A percentile compares a stretch with the other conserved stretches of the same genome.
phyloP scores from a whole-genome alignment of 2,329 filamentous ascomycete genomes.

The Aspergillus neoniger region DNA sequence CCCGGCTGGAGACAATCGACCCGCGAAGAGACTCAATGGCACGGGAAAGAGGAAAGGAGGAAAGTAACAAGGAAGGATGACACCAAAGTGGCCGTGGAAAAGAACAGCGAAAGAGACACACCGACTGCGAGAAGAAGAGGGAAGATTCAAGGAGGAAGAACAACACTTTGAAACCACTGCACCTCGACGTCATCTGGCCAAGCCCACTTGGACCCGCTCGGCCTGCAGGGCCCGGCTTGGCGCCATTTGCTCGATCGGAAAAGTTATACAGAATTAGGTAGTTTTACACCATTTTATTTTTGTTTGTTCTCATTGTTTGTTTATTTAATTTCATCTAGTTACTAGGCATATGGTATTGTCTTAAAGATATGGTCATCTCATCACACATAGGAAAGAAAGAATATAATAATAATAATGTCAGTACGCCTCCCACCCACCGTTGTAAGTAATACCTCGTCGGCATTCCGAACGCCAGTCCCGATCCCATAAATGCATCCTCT shows the following conservation, averaged over 20 bases:
- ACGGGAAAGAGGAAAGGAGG: constrained; percentile 5
- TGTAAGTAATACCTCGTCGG: not conserved
- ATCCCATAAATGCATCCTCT: constrained; percentile 26
- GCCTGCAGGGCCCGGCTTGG: constrained; percentile 11
- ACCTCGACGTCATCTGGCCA: constrained; percentile 7
- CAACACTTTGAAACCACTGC: not conserved
- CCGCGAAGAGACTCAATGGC: not conserved
- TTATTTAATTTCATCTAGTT: no score
- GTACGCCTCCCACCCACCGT: not conserved
- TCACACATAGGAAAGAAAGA: not conserved
- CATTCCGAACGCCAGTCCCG: constrained; percentile 23
- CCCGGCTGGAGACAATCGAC: not conserved
- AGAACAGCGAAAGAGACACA: not conserved
- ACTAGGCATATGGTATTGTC: no score
- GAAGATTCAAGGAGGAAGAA: not conserved
- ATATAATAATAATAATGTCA: not conserved
- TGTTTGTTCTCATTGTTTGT: not conserved
- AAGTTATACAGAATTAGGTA: not conserved
- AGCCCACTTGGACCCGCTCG: constrained; percentile 6
- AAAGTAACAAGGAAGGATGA: not conserved
- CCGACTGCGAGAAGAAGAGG: constrained; percentile 10
- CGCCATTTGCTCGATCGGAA: not conserved
- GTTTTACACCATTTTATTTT: not conserved
- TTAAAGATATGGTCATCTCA: not conserved
- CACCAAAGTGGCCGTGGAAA: not conserved